Evolutionary conservation across 768 basidiomycete genomes (phyloP).

Genomic region (Mycena maculata): DNA sequence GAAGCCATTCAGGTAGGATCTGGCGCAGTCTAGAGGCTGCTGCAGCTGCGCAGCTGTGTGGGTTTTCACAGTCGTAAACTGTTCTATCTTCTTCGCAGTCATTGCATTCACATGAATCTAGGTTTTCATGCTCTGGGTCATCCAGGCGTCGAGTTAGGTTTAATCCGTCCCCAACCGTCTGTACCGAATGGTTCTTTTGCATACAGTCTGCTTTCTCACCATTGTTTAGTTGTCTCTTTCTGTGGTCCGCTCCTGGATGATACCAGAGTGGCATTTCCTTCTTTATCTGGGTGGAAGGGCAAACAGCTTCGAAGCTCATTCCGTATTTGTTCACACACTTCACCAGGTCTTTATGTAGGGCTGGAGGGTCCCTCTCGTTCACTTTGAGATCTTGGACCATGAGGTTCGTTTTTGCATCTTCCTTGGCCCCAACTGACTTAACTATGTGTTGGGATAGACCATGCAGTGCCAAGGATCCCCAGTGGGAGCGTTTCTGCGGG

Average conservation of each 20-base stretch:
- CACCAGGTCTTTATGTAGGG: background rate
- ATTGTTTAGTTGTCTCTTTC: background rate
- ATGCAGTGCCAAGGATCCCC: too few relatives aligned
- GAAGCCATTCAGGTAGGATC: too few relatives aligned
- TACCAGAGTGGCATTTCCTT: background rate
- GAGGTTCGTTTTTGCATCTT: too few relatives aligned
- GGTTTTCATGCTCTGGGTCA: background rate
- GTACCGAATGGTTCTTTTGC: background rate
- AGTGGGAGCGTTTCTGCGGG: too few relatives aligned
- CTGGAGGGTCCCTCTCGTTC: background rate
- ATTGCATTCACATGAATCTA: background rate
- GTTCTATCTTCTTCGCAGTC: background rate
- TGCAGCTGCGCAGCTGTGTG: too few relatives aligned
- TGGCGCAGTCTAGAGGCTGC: too few relatives aligned
- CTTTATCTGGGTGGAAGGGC: background rate
- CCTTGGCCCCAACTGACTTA: too few relatives aligned
- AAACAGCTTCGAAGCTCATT: background rate
- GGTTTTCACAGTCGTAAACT: too few relatives aligned
- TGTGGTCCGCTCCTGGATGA: background rate
- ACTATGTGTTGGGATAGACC: too few relatives aligned
- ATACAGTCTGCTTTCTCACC: background rate
- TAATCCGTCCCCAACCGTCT: background rate
- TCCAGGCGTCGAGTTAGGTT: background rate
- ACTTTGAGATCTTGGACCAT: background rate
- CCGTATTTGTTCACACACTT: slow-evolving; percentile 1